Evolutionary conservation across 2,329 filamentous ascomycete species (phyloP).

Genomic region (Cladobotryum mycophilum): DNA sequence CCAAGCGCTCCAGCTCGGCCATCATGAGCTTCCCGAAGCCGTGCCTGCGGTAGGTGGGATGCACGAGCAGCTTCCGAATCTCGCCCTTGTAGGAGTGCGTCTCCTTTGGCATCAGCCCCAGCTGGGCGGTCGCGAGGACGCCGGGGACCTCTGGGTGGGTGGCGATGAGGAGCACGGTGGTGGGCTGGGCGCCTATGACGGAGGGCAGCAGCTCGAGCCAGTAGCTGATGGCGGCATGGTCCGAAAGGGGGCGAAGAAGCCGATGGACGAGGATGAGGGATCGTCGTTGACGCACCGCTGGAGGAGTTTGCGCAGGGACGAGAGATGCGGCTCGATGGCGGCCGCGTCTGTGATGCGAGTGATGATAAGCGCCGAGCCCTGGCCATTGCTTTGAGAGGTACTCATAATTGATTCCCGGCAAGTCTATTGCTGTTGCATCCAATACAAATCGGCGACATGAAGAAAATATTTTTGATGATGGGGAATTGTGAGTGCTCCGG

Average conservation of each 20-base stretch:
- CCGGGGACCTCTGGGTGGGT: slow-evolving; percentile 1
- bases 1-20: slow-evolving; percentile 17
- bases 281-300: slow-evolving; percentile 23
- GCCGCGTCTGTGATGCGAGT: slow-evolving; percentile 5
- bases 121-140: slow-evolving; percentile 19
- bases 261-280: slow-evolving; percentile 21
- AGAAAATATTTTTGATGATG: too few species aligned
- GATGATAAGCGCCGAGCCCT: neutral
- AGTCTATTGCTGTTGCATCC: neutral
- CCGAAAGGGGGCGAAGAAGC: slow-evolving; percentile 22
- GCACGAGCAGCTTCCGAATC: slow-evolving; percentile 23
- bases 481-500: too few species aligned
- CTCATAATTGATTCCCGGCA: too few species aligned
- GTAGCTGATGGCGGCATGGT: slow-evolving; percentile 15
- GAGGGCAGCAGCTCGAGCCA: slow-evolving; percentile 16
- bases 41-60: slow-evolving; percentile 15
- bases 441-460: neutral
- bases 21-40: slow-evolving; percentile 19
- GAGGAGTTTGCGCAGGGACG: slow-evolving; percentile 17
- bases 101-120: slow-evolving; percentile 17
- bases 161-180: slow-evolving; percentile 15
- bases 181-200: slow-evolving; percentile 1
- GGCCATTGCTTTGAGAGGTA: neutral
- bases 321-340: slow-evolving; percentile 13
- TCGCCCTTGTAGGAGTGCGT: slow-evolving; percentile 22